Conservation (phyloP, 2,329 filamentous ascomycete species). For the Neocucurbitaria cava region DNA sequence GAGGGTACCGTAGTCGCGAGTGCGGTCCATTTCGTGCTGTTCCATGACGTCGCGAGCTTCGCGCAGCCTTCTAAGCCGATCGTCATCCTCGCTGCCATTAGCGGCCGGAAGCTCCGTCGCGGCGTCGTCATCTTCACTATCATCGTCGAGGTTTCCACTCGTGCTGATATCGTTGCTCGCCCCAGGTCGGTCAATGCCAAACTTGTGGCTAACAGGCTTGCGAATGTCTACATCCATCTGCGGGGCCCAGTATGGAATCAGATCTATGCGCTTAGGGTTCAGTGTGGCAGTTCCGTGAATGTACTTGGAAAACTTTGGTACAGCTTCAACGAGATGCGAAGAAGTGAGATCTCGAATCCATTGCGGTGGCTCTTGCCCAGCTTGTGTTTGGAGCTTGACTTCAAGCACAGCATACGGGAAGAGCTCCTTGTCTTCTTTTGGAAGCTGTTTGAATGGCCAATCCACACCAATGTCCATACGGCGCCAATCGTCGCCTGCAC, state of each 20-base stretch:
- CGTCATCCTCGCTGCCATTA: slow-evolving; percentile 49
- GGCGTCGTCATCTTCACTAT: slow-evolving; percentile 68
- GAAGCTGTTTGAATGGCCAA: slow-evolving; percentile 89
- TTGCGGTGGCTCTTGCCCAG: slow-evolving; percentile 91
- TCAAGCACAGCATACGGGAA: slow-evolving; percentile 97
- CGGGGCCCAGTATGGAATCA: slow-evolving; percentile 96
- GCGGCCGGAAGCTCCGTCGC: slow-evolving; percentile 36
- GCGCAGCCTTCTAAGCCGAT: slow-evolving; percentile 56
- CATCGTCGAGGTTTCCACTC: slow-evolving; percentile 78
- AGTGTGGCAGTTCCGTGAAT: slow-evolving; percentile 92
- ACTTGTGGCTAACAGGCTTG: slow-evolving; percentile 86
- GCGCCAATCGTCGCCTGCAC: slow-evolving; percentile 90
- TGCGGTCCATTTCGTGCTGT: slow-evolving; percentile 58
- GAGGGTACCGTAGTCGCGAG: slow-evolving; percentile 56
- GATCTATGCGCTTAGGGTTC: slow-evolving; percentile 84
- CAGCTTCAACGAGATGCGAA: slow-evolving; percentile 96
- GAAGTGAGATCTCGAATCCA: slow-evolving; percentile 95
- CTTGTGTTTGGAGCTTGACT: slow-evolving; percentile 96
- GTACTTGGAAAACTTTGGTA: slow-evolving; percentile 99
- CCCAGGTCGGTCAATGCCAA: slow-evolving; percentile 84
- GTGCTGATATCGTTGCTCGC: slow-evolving; percentile 78
- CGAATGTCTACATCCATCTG: slow-evolving; percentile 98
- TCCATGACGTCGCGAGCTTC: slow-evolving; percentile 59
- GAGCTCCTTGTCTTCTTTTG: slow-evolving; percentile 81
- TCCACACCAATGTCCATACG: slow-evolving; percentile 98